Base-by-base conservation (phyloP, 768 basidiomycete genomes). In the Kwoniella sp. region DNA sequence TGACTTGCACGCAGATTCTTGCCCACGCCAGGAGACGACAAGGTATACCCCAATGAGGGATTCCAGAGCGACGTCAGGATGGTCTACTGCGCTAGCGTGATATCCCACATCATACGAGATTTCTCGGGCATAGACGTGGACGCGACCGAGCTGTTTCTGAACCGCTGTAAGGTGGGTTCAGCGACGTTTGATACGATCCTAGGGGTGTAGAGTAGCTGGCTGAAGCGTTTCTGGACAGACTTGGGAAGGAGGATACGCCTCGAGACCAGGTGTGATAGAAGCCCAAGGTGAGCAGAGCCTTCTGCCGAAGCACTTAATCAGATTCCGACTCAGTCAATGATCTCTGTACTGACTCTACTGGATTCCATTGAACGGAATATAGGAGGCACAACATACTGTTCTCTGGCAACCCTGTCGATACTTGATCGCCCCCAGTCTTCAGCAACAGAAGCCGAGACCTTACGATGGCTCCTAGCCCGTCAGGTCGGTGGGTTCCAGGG, bases 341-440 rank as follows among this genome's bases (percentile, higher is more conserved):
- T n/a, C n/a, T n/a, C n/a, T n/a, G n/a, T n/a, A n/a, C n/a, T n/a
- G n/a, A n/a, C n/a, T n/a, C n/a, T n/a, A n/a, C n/a, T n/a, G n/a
- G n/a, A n/a, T n/a, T n/a, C n/a, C n/a, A n/a, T n/a, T n/a, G n/a
- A n/a, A n/a, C 34, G 41, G 41, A 45, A 11, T 9, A 5, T 69
- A 93, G 93, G 94, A 22, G 95, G 95, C 7, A 90, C 93, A 20
- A 96, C 95, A 0, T 98, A 97, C 80, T 94, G 91, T 70, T 90
- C 91, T 0, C 77, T 96, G 28, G 92, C 93, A 0, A 85, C 90
- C 0, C 83, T 94, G 78, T 86, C 61, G 84, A 91, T 57, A 83
- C 83, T 56, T 80, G 83, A 61, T 80, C 73, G 41, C 59, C 55
- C 73, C 72, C 50, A 67, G 84, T 54, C 23, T 25, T 55, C 11